Base-by-base conservation (phyloP, 2,329 filamentous ascomycete species). In the Hypomyces rosellus region DNA sequence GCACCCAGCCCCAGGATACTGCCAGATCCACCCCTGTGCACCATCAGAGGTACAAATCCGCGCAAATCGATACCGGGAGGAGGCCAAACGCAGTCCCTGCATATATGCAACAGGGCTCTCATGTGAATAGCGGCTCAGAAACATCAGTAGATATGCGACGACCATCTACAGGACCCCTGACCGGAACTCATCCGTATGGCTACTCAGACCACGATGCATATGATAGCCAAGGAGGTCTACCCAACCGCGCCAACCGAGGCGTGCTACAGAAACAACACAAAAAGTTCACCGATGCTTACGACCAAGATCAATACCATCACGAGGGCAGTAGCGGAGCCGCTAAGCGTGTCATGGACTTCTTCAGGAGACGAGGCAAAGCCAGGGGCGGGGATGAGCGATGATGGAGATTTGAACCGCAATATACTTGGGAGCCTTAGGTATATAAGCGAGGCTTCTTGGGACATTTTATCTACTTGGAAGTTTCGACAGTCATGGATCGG, bases 301-400 rank as follows among this genome's bases (percentile, higher is more conserved):
- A 96, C 54, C 86, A 89, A 58, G 79, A 81, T 45, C 78, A 77
- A 54, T 76, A 73, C 34, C 75, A 76, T 48, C 84, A 90, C 62
- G 84, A 84, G 33, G 92, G 92, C 41, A 95, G 88, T 67, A 92
- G 85, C 56, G 89, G 89, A 50, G 88, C 90, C 3, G 90, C 91
- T 13, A 86, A 91, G 66, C 84, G 89, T 64, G 93, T 99, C 37
- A 97, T 99, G 91, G 92, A 99, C 71, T 96, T 97, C 69, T 99
- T 99, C 75, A 80, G 93, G 60, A 80, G 91, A 66, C 81, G 91
- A 65, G 89, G 88, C 50, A 89, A 86, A 71, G 88, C 85, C 59
- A 77, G 86, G 63, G 80, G 77, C 50, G 77, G 77, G 36, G 78
- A 82, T 54, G 70, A 75, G 60, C 75, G 76, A 72, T 52, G 42